Evolutionary conservation across 1,139 yeast species (phyloP), one percentile per base, ranked within the genome.

Genomic region (Pichia norvegensis): DNA sequence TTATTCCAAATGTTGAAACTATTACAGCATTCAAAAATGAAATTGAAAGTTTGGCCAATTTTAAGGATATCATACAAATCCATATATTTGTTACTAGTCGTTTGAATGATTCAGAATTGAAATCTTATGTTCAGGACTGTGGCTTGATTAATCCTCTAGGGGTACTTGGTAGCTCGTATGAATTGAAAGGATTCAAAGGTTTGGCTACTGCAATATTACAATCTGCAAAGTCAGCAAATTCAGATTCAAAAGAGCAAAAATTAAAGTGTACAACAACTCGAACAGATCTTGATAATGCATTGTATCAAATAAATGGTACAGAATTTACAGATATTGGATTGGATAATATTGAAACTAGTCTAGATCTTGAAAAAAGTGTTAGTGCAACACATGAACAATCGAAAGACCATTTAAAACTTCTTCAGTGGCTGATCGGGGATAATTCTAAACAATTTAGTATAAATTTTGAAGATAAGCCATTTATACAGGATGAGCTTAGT

Each of bases 1-100:
- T 61, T 37, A 56, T 60, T 5, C 65, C 68, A 9, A 59, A 56
- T 43, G 49, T 63, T 36, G 64, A 64, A 48, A 56, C 59, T 21
- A 44, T 66, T 22, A 52, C 56, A 39, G 51, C 59, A 23, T 64
- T 62, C 47, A 50, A 54, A 33, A 51, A 57, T 31, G 69, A 65
- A 49, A 51, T 66, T 37, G 55, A 55, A 31, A 49, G 54, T 23
- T 48, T 65, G 16, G 33, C 44, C 6, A 48, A 46, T 29, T 59
- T 57, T 38, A 43, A 46, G 17, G 61, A 56, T 29, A 42, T 57
- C 25, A 44, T 58, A 21, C 51, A 56, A 39, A 40, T 62, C 35
- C 58, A 58, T 27, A 53, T 62, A 6, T 62, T 55, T 43, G 52
- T 62, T 7, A 61, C 62, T 1, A 52, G 56, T 27, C 42, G 42